A percentile compares a stretch with the other conserved stretches of the same genome.
Evolutionary conservation across 2,329 filamentous ascomycete species (phyloP).

Genomic region (Neopestalotiopsis sp.): DNA sequence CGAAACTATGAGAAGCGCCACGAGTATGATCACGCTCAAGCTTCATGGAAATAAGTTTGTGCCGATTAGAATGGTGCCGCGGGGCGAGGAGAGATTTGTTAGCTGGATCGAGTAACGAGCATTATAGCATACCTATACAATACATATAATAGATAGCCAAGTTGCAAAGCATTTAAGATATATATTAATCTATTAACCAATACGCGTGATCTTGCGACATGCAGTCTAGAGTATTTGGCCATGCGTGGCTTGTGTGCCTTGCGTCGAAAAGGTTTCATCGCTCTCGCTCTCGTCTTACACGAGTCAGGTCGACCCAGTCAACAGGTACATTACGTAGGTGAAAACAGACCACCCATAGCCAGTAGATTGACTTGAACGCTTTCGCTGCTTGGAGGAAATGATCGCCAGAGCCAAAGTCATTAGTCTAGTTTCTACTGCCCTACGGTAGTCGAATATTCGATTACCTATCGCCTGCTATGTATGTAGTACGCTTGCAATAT

Average conservation of each 20-base stretch:
- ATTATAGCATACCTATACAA: neutral
- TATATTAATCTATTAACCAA: neutral
- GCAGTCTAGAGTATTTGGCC: neutral
- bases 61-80: conserved; percentile 70
- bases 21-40: conserved; percentile 74
- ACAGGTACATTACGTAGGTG: neutral
- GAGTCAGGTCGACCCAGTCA: neutral
- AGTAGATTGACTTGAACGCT: too few relatives aligned
- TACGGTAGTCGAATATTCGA: too few relatives aligned
- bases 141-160: neutral
- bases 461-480: neutral
- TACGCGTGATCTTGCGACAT: too few relatives aligned
- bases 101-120: conserved; percentile 31
- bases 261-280: too few relatives aligned
- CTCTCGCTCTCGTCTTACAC: neutral
- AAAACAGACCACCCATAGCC: too few relatives aligned
- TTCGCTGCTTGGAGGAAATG: too few relatives aligned
- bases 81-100: conserved; percentile 73
- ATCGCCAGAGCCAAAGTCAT: too few relatives aligned
- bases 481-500: neutral
- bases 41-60: conserved; percentile 65
- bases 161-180: neutral
- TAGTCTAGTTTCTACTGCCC: too few relatives aligned
- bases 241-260: too few relatives aligned
- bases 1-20: conserved; percentile 58